phyloP scores from a whole-genome alignment of 106 monocot species.

The Apostasia ramifera region DNA sequence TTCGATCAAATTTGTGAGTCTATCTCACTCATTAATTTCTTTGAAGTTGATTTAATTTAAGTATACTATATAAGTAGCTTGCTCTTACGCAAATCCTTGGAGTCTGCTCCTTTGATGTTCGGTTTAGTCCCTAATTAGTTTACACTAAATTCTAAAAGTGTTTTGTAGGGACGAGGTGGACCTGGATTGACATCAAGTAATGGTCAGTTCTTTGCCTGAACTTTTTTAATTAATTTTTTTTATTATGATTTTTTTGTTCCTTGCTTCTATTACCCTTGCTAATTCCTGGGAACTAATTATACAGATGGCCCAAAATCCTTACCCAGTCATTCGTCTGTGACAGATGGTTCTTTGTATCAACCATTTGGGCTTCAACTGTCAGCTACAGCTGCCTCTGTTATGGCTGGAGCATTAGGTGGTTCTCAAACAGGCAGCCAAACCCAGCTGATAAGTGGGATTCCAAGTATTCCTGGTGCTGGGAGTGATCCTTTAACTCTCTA shows the following conservation, averaged over 20 bases:
- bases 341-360: conserved; percentile 49
- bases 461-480: conserved; percentile 28
- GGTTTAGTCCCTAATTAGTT: background rate
- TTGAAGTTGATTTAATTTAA: too few relatives aligned
- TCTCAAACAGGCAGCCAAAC: conserved; percentile 33
- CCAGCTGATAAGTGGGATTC: conserved; percentile 26
- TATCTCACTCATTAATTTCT: too few relatives aligned
- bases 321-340: conserved; percentile 23
- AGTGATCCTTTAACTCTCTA: conserved; percentile 76
- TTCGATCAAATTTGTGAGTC: too few relatives aligned
- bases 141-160: background rate
- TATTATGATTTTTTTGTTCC: background rate
- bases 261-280: conserved; percentile 1
- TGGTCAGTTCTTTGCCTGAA: conserved; percentile 24
- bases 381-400: conserved; percentile 50
- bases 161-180: conserved; percentile 86
- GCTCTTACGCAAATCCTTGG: too few relatives aligned
- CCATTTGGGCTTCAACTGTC: conserved; percentile 59
- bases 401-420: conserved; percentile 65
- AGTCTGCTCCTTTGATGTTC: background rate
- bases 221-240: conserved; percentile 7
- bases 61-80: too few relatives aligned
- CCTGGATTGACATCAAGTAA: conserved; percentile 58
- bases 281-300: conserved; percentile 6
- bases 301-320: conserved; percentile 40